Percentiles rank a stretch among this genome's conserved stretches.
phyloP scores from a whole-genome alignment of 257 asterid species.

The Apocynum venetum region DNA sequence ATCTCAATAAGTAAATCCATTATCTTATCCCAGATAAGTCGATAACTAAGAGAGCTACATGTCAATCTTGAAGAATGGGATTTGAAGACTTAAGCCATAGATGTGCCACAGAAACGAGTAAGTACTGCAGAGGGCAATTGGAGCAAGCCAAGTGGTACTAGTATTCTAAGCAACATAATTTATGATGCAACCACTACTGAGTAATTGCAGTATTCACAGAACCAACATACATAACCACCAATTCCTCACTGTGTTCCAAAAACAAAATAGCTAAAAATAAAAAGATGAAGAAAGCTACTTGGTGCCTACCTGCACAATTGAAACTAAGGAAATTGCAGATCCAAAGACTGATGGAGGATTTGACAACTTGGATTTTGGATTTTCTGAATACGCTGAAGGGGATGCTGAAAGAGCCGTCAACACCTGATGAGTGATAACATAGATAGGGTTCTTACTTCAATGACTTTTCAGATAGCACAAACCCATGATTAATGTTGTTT shows the following conservation, averaged over 20 bases:
- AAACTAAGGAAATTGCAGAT: constrained; percentile 70
- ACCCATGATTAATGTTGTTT: background rate
- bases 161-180: background rate
- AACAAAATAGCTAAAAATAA: background rate
- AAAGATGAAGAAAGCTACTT: background rate
- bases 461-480: background rate
- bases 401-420: constrained; percentile 80
- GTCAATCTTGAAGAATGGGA: background rate
- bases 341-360: constrained; percentile 73
- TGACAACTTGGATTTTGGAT: constrained; percentile 61
- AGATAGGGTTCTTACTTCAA: background rate
- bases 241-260: background rate
- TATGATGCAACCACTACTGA: background rate
- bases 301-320: constrained; percentile 69
- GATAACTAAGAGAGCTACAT: background rate
- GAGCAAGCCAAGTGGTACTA: background rate
- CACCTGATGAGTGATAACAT: constrained; percentile 32
- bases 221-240: background rate
- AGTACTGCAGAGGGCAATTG: background rate
- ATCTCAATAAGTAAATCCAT: background rate
- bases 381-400: constrained; percentile 78
- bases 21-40: background rate
- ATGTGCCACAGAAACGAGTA: too few species aligned
- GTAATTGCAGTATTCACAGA: background rate
- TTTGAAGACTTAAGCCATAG: background rate